Evolutionary conservation across 1,139 yeast genomes (phyloP), one percentile per base, ranked within the genome.

Genomic region (Diutina sp.): DNA sequence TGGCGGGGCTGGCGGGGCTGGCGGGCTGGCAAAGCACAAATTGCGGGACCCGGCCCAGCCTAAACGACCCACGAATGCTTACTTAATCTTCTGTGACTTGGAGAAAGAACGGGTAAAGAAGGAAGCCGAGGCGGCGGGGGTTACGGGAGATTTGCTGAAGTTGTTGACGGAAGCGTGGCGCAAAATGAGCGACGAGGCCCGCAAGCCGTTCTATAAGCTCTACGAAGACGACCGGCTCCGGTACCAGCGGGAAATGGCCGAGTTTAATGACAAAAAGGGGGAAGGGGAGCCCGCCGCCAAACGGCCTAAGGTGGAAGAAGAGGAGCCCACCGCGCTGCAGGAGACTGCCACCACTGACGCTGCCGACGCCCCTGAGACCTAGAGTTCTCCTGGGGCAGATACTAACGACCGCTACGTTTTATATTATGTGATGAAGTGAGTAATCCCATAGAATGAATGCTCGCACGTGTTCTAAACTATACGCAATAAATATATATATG

Each of bases 1-100:
- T 12, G 51, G 51, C 7, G 30, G n/a, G 9, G 53, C 41, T 16
- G 53, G 53, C 44, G 53, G 53, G 7, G 16, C 32, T 11, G 32
- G 29, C 21, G 44, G 41, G 3, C 32, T 16, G 32, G 66, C 69
- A 59, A 64, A 61, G 45, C 50, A 58, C 56, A 16, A 60, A 58
- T 55, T 57, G 48, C 79, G 90, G 64, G 96, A 88, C 67, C 96
- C 96, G 3, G 85, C 83, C 62, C 78, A 86, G 64, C 97, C 97
- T 16, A 88, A 88, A 64, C 78, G 95, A 63, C 96, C 97, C 16
- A 87, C 95, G 6, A 90, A 90, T 68, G 96, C 97, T 9, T 90
- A 90, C 65, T 74, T 90, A 60, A 80, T 89, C 57, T 90, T 87
- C 66, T 90, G 97, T 71, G 97, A 90, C 60, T 72, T 82, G 72